Base-by-base conservation (phyloP, 306 rosid genomes). In the Dalbergia oliveri region DNA sequence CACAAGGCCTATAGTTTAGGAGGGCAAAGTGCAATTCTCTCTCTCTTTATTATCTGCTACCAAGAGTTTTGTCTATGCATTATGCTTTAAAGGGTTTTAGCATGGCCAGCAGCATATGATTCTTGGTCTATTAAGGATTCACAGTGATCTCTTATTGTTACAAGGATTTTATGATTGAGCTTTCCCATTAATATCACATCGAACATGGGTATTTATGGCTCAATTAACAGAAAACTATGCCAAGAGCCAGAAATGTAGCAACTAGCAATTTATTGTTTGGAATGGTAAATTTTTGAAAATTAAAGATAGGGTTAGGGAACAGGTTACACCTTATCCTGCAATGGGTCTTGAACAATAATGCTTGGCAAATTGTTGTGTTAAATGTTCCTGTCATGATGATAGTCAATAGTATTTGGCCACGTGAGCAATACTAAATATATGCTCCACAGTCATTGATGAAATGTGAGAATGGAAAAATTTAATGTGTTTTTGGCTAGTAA, bases 311-410 rank as follows among this genome's bases (percentile, higher is more conserved):
- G 31, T n/a, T 65, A n/a, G 14, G 26, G 49, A 65, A 37, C 39
- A 10, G 21, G 26, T n/a, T 54, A 49, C 43, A 49, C 3, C 59
- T 12, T 13, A 16, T 57, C 45, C 11, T 11, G 60, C 41, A 44
- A 72, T n/a, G 66, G 65, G 14, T 9, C 11, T 47, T 31, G 23
- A 16, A 11, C 0, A 18, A 33, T 33, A 49, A 5, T 11, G 14
- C 14, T 49, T 56, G 56, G 54, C n/a, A 49, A 12, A 73, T 77
- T 45, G 33, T 53, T 6, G 23, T 19, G 34, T 56, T 50, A 4
- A 34, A 78, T 57, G 50, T 78, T 68, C 9, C 75, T 64, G 14
- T 21, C 59, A n/a, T 67, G 61, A 51, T 39, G 33, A 43, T 66
- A 23, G 45, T n/a, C 44, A 63, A 12, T 34, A 34, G 45, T 11